A percentile compares a stretch with the other conserved stretches of the same genome.
Evolutionary conservation across 2,329 filamentous ascomycete genomes (phyloP).

Genomic region (Sclerotinia borealis): DNA sequence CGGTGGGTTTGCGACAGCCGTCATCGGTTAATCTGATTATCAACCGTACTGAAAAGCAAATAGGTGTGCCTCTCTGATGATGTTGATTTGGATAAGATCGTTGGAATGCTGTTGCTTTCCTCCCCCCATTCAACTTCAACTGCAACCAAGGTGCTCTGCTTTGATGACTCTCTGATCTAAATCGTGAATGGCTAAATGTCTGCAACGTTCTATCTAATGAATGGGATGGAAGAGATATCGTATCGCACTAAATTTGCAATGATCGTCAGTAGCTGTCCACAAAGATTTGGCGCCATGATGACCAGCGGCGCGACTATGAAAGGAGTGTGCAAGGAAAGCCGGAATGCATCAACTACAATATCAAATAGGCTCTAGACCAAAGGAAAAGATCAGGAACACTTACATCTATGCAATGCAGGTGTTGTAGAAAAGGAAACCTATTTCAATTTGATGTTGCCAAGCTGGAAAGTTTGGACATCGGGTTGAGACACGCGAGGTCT

Average conservation of each 20-base stretch:
- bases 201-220: neutral
- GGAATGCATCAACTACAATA: conserved; percentile 1
- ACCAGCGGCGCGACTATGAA: neutral
- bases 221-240: neutral
- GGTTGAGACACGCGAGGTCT: conserved; percentile 9
- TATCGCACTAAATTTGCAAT: conserved; percentile 17
- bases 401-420: conserved; percentile 16
- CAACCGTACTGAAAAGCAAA: conserved; percentile 3
- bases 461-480: conserved; percentile 25
- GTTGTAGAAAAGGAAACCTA: conserved; percentile 14
- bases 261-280: conserved; percentile 22
- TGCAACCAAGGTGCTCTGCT: conserved; percentile 19
- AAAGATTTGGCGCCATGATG: conserved; percentile 20
- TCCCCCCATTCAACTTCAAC: conserved; percentile 15
- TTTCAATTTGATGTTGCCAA: conserved; percentile 23
- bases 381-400: conserved; percentile 17
- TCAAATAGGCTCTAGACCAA: neutral
- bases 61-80: conserved; percentile 11
- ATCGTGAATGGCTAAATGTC: neutral
- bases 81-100: conserved; percentile 10
- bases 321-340: conserved; percentile 5
- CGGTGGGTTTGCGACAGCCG: conserved; percentile 60
- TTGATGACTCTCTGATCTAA: conserved; percentile 9
- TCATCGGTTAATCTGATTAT: conserved; percentile 42
- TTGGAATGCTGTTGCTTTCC: conserved; percentile 16